phyloP scores from a whole-genome alignment of 1,284 basidiomycete species.

The Sanguinoderma infundibulare region DNA sequence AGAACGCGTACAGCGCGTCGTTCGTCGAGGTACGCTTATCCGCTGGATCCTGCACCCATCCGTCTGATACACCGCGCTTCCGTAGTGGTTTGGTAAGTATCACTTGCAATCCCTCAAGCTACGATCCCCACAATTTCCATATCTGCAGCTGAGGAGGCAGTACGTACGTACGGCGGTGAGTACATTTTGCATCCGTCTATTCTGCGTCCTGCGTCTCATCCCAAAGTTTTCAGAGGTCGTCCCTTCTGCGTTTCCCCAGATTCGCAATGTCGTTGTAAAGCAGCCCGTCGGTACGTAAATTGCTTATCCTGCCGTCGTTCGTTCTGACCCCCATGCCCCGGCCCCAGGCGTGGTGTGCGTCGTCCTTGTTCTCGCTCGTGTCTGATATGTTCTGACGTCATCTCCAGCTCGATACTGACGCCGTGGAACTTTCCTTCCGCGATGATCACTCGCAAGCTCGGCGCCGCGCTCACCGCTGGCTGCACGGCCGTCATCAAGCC shows the following conservation, averaged over 20 bases:
- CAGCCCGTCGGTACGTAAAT: conserved; percentile 82
- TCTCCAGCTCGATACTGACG: conserved; percentile 70
- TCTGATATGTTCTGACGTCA: neutral
- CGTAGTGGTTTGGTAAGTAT: conserved; percentile 76
- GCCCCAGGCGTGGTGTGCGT: conserved; percentile 62
- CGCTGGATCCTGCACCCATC: too few relatives aligned
- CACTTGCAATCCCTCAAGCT: neutral
- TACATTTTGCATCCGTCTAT: neutral
- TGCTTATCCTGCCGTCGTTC: neutral
- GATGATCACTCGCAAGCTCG: conserved; percentile 91
- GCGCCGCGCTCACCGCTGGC: conserved; percentile 90
- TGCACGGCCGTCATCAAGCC: conserved; percentile 97
- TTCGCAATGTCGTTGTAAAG: conserved; percentile 91
- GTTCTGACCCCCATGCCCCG: neutral
- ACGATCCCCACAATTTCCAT: neutral
- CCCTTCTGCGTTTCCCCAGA: conserved; percentile 73
- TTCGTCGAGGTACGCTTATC: conserved; percentile 76
- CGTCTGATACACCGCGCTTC: neutral
- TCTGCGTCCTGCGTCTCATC: neutral
- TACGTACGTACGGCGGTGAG: conserved; percentile 82
- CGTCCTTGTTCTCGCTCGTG: neutral
- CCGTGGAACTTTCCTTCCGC: conserved; percentile 96
- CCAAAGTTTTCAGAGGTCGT: conserved; percentile 68
- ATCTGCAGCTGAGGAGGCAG: conserved; percentile 81
- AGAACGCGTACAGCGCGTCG: conserved; percentile 81